These are phyloP conservation scores for Hypoxylon cercidicola DNA, from an alignment of 495 filamentous ascomycete species.

Conservation along the genomic window DNA sequence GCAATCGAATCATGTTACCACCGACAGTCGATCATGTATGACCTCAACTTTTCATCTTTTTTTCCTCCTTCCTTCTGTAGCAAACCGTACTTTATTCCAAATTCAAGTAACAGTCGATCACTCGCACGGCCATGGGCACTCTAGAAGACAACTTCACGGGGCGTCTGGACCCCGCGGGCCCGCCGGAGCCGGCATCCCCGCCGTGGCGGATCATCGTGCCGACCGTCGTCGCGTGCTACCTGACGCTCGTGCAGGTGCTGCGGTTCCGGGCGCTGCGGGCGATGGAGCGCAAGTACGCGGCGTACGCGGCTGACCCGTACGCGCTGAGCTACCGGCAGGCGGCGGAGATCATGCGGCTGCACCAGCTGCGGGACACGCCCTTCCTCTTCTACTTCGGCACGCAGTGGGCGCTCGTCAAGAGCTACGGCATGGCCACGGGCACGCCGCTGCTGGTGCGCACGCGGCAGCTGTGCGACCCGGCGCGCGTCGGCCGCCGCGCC, in stretches of 20 bases:
- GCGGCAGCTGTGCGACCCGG: conserved; percentile 61
- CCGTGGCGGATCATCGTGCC: conserved; percentile 28
- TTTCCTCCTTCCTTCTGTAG: neutral
- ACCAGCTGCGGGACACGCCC: conserved; percentile 38
- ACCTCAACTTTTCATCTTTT: neutral
- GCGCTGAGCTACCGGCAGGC: conserved; percentile 37
- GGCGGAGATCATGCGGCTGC: conserved; percentile 39
- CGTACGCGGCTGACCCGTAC: conserved; percentile 37
- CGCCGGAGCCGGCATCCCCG: conserved; percentile 3
- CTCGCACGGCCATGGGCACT: neutral
- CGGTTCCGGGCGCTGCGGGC: conserved; percentile 40
- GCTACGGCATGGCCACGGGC: conserved; percentile 73
- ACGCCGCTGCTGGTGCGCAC: conserved; percentile 66
- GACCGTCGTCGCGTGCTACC: conserved; percentile 25
- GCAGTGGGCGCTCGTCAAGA: conserved; percentile 55
- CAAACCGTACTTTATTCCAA: neutral
- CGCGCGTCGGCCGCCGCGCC: conserved; percentile 65
- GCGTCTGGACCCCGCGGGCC: neutral
- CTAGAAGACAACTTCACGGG: neutral
- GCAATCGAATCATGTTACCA: neutral
- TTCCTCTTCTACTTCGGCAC: conserved; percentile 44
- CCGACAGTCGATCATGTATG: neutral
- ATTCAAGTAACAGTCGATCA: neutral
- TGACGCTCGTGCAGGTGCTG: conserved; percentile 33
- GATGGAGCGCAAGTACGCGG: conserved; percentile 35